Conservation (phyloP, 1,284 basidiomycete species). For the Heterobasidion annosum region DNA sequence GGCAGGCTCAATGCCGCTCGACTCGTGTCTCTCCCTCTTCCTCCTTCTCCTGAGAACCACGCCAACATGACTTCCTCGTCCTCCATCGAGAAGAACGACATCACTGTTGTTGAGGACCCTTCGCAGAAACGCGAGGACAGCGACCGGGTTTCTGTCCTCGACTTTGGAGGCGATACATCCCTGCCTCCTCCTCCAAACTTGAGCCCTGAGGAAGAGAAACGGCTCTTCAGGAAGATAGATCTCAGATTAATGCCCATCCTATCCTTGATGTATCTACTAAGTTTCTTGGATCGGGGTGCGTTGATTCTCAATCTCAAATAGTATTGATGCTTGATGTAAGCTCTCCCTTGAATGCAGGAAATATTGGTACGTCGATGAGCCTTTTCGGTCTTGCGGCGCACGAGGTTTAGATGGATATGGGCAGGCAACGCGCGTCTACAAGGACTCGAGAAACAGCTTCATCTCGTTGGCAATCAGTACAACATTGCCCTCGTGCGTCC, state of each 20-base stretch:
- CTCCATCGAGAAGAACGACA: background rate
- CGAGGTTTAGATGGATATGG: background rate
- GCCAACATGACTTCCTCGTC: background rate
- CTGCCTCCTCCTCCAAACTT: slow-evolving; percentile 38
- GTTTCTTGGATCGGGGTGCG: slow-evolving; percentile 57
- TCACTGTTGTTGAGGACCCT: background rate
- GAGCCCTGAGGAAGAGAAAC: slow-evolving; percentile 41
- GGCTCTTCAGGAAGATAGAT: slow-evolving; percentile 59
- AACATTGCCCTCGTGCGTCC: slow-evolving; percentile 53
- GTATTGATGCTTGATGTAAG: background rate
- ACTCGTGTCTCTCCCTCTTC: background rate
- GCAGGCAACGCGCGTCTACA: slow-evolving; percentile 60
- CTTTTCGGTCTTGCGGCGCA: background rate
- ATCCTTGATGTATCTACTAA: slow-evolving; percentile 53
- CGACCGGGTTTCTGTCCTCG: slow-evolving; percentile 4
- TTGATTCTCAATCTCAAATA: background rate
- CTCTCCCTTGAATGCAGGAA: slow-evolving; percentile 26
- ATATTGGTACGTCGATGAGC: slow-evolving; percentile 35
- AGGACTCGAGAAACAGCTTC: slow-evolving; percentile 42
- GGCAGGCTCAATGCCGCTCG: background rate
- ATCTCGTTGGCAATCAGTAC: slow-evolving; percentile 49
- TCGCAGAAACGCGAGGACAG: background rate
- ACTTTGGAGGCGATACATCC: slow-evolving; percentile 14
- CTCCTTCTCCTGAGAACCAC: background rate
- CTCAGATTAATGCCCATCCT: slow-evolving; percentile 55